Percentiles rank a stretch among this genome's conserved stretches.
phyloP scores from a whole-genome alignment of 73 alveolate genomes.

The Symbiodinium pilosum region DNA sequence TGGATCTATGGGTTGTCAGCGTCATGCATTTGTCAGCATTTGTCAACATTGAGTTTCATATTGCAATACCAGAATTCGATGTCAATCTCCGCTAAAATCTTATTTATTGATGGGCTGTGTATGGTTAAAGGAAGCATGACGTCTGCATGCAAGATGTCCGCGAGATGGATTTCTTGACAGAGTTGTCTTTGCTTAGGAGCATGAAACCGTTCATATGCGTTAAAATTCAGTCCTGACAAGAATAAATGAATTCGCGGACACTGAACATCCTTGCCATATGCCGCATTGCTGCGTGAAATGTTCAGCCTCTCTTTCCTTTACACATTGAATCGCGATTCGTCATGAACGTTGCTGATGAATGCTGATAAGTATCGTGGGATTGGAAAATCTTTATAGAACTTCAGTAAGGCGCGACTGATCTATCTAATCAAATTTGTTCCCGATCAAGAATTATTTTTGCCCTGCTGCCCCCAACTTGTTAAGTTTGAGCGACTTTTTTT shows the following conservation, averaged over 20 bases:
- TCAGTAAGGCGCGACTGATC: neutral
- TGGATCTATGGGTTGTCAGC: neutral
- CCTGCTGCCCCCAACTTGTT: neutral
- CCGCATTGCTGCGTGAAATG: no score
- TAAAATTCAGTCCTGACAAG: no score
- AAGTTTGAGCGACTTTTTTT: neutral
- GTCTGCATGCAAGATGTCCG: neutral
- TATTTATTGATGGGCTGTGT: neutral
- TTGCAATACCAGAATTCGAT: neutral
- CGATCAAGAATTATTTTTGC: neutral
- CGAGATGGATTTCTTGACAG: neutral
- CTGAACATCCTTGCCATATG: no score
- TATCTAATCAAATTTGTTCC: neutral
- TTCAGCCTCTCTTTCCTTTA: neutral
- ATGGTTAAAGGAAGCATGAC: neutral
- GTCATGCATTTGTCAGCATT: no score
- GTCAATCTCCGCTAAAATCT: neutral
- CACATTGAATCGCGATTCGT: neutral
- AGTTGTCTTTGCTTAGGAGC: conserved; percentile 4
- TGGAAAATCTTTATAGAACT: neutral
- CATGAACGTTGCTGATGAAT: neutral
- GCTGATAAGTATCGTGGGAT: neutral
- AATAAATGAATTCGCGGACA: neutral
- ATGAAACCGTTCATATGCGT: neutral
- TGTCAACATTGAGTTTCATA: neutral